A percentile compares a stretch with the other conserved stretches of the same genome.
Conservation (phyloP, 2,329 filamentous ascomycete species). For the Biscogniauxia sp. region DNA sequence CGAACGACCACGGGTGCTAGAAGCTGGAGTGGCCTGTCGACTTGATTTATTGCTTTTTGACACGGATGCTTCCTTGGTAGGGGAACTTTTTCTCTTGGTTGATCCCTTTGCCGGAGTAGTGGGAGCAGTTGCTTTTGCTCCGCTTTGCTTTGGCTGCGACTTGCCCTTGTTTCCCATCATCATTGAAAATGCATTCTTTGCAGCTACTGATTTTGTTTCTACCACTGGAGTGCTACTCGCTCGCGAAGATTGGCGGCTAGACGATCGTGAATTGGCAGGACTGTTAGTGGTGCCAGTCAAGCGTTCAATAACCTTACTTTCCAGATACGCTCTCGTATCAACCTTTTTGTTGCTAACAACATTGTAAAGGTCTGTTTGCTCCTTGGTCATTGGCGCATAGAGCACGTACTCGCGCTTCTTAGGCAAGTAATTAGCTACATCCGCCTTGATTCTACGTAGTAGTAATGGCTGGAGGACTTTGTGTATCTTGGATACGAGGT, state of each 20-base stretch:
- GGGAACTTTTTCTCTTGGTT: constrained; percentile 37
- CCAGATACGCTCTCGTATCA: constrained; percentile 72
- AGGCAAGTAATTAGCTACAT: constrained; percentile 87
- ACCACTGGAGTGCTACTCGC: constrained; percentile 32
- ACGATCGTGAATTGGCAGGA: constrained; percentile 33
- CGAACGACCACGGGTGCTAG: constrained; percentile 43
- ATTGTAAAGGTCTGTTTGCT: constrained; percentile 88
- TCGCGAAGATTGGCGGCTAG: constrained; percentile 40
- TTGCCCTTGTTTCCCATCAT: constrained; percentile 49
- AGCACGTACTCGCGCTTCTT: constrained; percentile 96
- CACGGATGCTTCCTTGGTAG: constrained; percentile 32
- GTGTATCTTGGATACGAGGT: constrained; percentile 83
- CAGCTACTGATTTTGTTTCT: constrained; percentile 19
- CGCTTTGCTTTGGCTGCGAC: constrained; percentile 21
- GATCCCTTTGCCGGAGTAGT: constrained; percentile 20
- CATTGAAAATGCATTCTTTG: constrained; percentile 48
- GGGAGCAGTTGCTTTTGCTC: constrained; percentile 13
- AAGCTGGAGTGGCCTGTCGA: constrained; percentile 69
- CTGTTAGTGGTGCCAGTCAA: constrained; percentile 54
- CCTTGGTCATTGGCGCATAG: constrained; percentile 85
- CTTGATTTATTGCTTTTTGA: constrained; percentile 75
- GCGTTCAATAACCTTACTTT: constrained; percentile 71
- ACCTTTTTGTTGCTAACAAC: constrained; percentile 55
- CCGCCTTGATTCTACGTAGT: constrained; percentile 83
- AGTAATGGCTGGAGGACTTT: constrained; percentile 89